phyloP scores from a whole-genome alignment of 2,329 filamentous ascomycete species.

The Blastomyces percursus region DNA sequence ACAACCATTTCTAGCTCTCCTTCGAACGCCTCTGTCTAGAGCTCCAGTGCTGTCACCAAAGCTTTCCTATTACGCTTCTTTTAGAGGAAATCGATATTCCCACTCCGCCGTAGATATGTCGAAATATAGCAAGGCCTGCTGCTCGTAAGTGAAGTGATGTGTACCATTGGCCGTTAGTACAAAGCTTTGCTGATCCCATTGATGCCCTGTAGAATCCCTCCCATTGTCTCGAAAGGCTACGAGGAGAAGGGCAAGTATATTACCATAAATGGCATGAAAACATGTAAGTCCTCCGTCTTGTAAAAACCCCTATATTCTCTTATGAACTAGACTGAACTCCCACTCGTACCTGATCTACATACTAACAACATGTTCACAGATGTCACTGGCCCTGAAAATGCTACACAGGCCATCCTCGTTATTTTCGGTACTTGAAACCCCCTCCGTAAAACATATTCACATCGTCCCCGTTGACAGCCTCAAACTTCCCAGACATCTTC shows the following conservation, averaged over 20 bases:
- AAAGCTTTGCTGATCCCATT: neutral
- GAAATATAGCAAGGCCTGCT: slow-evolving; percentile 36
- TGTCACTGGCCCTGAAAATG: slow-evolving; percentile 45
- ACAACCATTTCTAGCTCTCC: neutral
- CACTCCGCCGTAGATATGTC: slow-evolving; percentile 22
- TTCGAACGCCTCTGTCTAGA: neutral
- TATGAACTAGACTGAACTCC: neutral
- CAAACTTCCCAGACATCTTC: slow-evolving; percentile 44
- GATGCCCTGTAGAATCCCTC: slow-evolving; percentile 28
- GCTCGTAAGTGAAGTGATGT: slow-evolving; percentile 27
- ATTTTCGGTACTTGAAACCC: slow-evolving; percentile 35
- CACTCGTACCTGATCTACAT: neutral
- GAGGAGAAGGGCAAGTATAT: slow-evolving; percentile 49
- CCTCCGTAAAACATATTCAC: neutral
- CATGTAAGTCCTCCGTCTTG: slow-evolving; percentile 34
- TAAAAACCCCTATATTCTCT: neutral
- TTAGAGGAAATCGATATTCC: neutral
- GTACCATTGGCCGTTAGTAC: neutral
- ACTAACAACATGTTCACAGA: slow-evolving; percentile 27
- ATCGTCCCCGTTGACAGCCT: neutral
- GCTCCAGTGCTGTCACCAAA: neutral
- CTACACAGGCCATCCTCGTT: slow-evolving; percentile 47
- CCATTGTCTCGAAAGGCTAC: slow-evolving; percentile 38
- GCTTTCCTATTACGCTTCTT: neutral
- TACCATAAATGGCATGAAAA: slow-evolving; percentile 51